phyloP scores from a whole-genome alignment of 441 rosid genomes.

The Jatropha multifida region DNA sequence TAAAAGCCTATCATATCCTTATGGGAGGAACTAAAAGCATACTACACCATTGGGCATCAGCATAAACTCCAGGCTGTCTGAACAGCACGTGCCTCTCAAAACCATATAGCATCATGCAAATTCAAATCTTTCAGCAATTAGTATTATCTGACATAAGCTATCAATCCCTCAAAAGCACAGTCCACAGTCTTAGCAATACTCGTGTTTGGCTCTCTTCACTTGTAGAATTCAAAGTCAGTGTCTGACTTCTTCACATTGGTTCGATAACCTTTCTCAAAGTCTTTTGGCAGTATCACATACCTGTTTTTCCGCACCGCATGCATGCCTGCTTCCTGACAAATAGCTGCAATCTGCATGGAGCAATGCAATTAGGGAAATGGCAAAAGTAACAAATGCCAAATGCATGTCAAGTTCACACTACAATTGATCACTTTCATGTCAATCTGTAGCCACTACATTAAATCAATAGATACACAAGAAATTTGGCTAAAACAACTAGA shows the following conservation, averaged over 20 bases:
- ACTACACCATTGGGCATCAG: no score
- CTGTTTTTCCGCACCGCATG: slow-evolving; percentile 95
- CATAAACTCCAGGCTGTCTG: no score
- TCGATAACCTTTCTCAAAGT: slow-evolving; percentile 92
- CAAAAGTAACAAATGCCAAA: background rate
- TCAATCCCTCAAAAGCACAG: background rate
- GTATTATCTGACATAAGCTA: background rate
- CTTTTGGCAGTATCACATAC: slow-evolving; percentile 89
- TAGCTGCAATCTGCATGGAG: slow-evolving; percentile 69
- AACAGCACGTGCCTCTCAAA: no score
- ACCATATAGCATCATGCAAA: background rate
- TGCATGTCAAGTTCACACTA: background rate
- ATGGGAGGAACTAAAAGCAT: no score
- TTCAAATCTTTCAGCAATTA: background rate
- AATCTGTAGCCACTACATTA: background rate
- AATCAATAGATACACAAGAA: no score
- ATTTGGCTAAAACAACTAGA: background rate
- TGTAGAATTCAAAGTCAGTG: slow-evolving; percentile 93
- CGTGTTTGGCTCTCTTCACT: slow-evolving; percentile 21
- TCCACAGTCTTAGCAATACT: background rate
- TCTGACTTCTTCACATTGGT: slow-evolving; percentile 96
- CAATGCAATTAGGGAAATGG: background rate
- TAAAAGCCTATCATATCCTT: no score
- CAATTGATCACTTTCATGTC: background rate
- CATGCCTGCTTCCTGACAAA: slow-evolving; percentile 99